phyloP scores from a whole-genome alignment of 257 asterid species.

The Solanum appendiculatum region DNA sequence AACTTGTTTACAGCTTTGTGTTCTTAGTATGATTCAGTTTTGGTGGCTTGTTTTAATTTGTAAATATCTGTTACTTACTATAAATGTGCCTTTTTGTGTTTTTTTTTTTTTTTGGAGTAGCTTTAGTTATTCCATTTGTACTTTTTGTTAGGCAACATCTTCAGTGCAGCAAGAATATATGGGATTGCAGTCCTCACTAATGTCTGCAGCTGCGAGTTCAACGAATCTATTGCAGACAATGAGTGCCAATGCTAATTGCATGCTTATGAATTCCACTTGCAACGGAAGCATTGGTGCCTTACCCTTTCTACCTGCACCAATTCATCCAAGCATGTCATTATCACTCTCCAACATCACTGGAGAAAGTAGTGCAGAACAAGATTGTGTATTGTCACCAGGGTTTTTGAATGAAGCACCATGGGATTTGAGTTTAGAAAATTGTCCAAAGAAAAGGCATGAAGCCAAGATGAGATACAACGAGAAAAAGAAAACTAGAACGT shows the following conservation, averaged over 20 bases:
- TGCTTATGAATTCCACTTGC: conserved; percentile 39
- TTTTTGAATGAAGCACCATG: conserved; percentile 46
- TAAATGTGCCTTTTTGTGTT: conserved; percentile 20
- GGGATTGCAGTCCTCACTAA: conserved; percentile 24
- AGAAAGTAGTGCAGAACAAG: conserved; percentile 52
- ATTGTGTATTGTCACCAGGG: conserved; percentile 48
- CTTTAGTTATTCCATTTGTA: neutral
- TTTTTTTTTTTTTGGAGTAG: neutral
- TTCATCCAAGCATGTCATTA: conserved; percentile 30
- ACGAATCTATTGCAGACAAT: conserved; percentile 27
- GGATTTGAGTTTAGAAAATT: conserved; percentile 44
- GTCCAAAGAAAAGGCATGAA: conserved; percentile 62
- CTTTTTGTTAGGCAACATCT: conserved; percentile 35
- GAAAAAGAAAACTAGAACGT: conserved; percentile 77
- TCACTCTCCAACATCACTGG: conserved; percentile 46
- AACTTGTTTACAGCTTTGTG: neutral
- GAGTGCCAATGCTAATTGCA: neutral
- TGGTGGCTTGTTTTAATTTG: neutral
- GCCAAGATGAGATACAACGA: conserved; percentile 88
- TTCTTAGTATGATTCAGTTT: neutral
- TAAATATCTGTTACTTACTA: neutral
- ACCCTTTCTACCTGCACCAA: conserved; percentile 37
- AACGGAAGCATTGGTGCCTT: conserved; percentile 16
- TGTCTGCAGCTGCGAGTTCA: conserved; percentile 10
- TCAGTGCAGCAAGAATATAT: conserved; percentile 44